phyloP scores from a whole-genome alignment of 768 basidiomycete genomes.

The Trametes elegans region DNA sequence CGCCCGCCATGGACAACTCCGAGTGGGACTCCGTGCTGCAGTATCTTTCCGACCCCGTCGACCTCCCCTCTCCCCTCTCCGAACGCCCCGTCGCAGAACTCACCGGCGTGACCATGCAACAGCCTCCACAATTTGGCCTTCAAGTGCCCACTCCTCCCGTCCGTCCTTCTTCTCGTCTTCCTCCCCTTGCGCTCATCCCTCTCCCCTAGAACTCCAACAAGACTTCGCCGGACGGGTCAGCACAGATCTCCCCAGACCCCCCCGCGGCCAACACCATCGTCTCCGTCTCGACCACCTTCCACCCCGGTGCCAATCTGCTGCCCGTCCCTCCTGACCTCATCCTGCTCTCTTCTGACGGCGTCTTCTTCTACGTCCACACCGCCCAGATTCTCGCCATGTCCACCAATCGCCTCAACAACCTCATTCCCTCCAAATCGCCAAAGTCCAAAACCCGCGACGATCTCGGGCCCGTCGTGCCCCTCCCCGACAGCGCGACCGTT shows the following conservation, averaged over 20 bases:
- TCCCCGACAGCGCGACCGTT: conserved; percentile 58
- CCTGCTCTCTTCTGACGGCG: conserved; percentile 68
- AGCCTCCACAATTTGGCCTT: not conserved
- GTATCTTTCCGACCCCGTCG: conserved; percentile 24
- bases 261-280: conserved; percentile 41
- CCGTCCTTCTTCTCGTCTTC: not conserved
- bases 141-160: conserved; percentile 28
- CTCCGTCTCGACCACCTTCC: conserved; percentile 82
- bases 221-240: conserved; percentile 12
- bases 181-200: not conserved
- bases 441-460: conserved; percentile 37
- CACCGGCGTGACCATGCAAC: conserved; percentile 7
- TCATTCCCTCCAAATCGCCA: conserved; percentile 42
- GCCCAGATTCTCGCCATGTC: conserved; percentile 58
- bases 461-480: conserved; percentile 50
- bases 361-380: conserved; percentile 82
- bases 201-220: conserved; percentile 14
- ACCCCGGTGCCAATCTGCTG: conserved; percentile 60
- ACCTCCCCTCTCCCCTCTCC: conserved; percentile 14
- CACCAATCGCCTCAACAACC: conserved; percentile 58
- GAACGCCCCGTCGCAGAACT: conserved; percentile 21
- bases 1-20: conserved; percentile 18
- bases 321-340: conserved; percentile 59
- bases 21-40: conserved; percentile 29
- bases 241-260: not conserved